These are phyloP conservation scores for Podaxis sp. DNA, from an alignment of 768 basidiomycete species.

Conservation along the genomic window DNA sequence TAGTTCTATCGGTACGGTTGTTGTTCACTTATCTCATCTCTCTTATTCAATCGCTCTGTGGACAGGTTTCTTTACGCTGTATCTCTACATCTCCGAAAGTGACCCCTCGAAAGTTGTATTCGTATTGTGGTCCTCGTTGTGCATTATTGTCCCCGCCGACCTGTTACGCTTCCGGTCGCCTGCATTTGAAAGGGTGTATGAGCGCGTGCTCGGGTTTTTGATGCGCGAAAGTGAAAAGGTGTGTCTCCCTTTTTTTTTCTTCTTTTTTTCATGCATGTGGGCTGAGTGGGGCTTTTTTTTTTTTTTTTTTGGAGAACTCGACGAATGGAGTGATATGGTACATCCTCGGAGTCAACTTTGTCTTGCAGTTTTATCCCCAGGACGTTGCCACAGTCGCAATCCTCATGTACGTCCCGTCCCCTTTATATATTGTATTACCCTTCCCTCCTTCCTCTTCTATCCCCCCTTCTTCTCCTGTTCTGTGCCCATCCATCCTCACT, in stretches of 20 bases:
- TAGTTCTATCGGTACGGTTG: slow-evolving; percentile 78
- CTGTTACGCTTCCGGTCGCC: slow-evolving; percentile 65
- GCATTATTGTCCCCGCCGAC: slow-evolving; percentile 70
- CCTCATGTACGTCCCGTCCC: slow-evolving; percentile 62
- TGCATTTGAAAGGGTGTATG: slow-evolving; percentile 65
- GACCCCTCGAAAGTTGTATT: slow-evolving; percentile 61
- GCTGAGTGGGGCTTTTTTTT: background rate
- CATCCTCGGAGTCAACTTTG: slow-evolving; percentile 79
- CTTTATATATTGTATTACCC: background rate
- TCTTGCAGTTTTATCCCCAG: slow-evolving; percentile 69
- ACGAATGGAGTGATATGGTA: slow-evolving; percentile 92
- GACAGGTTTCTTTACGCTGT: slow-evolving; percentile 38
- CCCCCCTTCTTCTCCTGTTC: background rate
- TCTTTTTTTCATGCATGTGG: background rate
- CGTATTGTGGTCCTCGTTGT: slow-evolving; percentile 61
- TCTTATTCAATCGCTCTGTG: slow-evolving; percentile 7
- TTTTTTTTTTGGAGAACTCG: slow-evolving; percentile 37
- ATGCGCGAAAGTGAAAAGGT: slow-evolving; percentile 91
- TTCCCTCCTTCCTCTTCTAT: background rate
- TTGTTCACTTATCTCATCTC: slow-evolving; percentile 1
- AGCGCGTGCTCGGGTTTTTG: slow-evolving; percentile 68
- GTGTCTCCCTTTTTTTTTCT: slow-evolving; percentile 13
- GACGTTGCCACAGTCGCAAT: slow-evolving; percentile 90
- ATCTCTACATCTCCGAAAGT: slow-evolving; percentile 44
- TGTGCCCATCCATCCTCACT: background rate